Base-by-base conservation (phyloP, 148 eudicot genomes). In the Rhododendron henanense region DNA sequence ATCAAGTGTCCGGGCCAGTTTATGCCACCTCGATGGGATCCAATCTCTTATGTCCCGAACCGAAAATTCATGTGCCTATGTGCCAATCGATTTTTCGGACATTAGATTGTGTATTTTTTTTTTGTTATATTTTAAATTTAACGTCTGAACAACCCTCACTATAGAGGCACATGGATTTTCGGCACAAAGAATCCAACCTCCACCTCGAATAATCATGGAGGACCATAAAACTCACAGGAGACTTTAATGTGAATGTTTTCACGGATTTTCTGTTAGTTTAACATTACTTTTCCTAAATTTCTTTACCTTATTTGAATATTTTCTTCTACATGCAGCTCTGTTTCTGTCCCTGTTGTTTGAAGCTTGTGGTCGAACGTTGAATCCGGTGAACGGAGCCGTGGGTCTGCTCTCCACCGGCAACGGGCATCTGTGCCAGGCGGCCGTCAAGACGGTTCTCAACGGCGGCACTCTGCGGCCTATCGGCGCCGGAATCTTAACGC, bases 341-440 rank as follows among this genome's bases (percentile, higher is more conserved):
- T 92, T 92, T 83, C 92, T 88, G 83, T 92, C 94, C 1, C 78
- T 92, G 14, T 50, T 92, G 50, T 88, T 85, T 48, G 94, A 92
- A 83, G 92, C 94, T 0, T 90, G 92, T 82, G 94, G 94, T 0
- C 87, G 94, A 37, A 92, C 91, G 18, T 82, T 92, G 67, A 92
- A 92, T 69, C 94, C 94, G 18, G 91, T 92, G 37, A 88, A 37
- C 80, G 94, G 94, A 37, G 92, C 92, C 6, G 88, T 92, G 9
- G 94, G 94, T 0, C 86, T 92, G 5, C 86, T 92, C 1, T 87
- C 87, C 90, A 90, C 90, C 1, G 92, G 94, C 5, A 90, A 92
- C 88, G 90, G 94, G 92, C 90, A 89, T 39, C 5, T 88, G 3
- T 90, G 92, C 80, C 91, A 89, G 74, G 47, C 86, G 41, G 94